Conservation (phyloP, 345 rosid species). For the Mallotus nudiflorus region DNA sequence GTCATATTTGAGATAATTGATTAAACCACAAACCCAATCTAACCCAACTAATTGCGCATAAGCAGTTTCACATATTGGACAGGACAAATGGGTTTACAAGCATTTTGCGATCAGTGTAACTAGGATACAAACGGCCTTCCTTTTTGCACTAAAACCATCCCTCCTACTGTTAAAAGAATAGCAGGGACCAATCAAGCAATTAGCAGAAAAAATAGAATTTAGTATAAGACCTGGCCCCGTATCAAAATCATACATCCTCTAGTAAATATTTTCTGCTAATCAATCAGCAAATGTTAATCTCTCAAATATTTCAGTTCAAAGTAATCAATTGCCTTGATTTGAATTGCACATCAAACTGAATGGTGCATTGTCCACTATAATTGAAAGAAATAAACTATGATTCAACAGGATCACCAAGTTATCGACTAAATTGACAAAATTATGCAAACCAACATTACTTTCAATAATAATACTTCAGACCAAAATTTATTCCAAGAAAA, state of each 20-base stretch:
- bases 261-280: neutral
- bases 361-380: neutral
- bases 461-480: neutral
- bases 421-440: neutral
- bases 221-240: neutral
- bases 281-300: neutral
- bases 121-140: neutral
- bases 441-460: neutral
- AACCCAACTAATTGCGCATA: neutral
- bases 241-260: neutral
- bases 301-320: neutral
- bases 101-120: neutral
- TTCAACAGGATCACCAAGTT: neutral
- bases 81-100: neutral
- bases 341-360: neutral
- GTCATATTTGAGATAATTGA: neutral
- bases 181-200: neutral
- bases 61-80: neutral
- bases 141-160: neutral
- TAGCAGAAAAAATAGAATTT: neutral
- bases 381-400: neutral
- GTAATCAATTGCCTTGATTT: neutral
- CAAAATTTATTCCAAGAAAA: neutral
- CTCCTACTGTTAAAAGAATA: neutral
- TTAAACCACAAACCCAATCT: neutral